Base-by-base conservation (phyloP, 495 filamentous ascomycete species). In the Elasticomyces elasticus region DNA sequence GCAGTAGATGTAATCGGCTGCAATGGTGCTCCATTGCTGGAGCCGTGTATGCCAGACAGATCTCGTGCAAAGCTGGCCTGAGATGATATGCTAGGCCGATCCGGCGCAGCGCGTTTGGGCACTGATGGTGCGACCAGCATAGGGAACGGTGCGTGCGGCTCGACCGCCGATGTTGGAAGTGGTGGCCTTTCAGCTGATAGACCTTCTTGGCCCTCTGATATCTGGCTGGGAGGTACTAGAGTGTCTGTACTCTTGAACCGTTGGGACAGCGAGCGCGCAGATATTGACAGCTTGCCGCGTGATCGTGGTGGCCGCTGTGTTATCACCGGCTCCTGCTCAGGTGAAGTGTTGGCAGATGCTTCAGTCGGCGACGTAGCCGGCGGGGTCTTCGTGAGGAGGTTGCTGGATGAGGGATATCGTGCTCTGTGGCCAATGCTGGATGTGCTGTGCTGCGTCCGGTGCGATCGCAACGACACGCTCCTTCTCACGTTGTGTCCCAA, bases 391-490 rank as follows among this genome's bases (percentile, higher is more conserved):
- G 27, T 35, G 40, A 60, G 35, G 24, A 56, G 48, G 33, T 51
- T 56, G 35, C 52, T 41, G 2, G 58, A 56, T 12, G 58, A 60
- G 2, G 58, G 52, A 25, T 50, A 55, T 30, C 53, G 37, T 25
- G 58, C 38, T 19, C 28, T 27, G 27, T 56, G 53, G 23, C 58
- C 56, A n/a, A 60, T 26, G 20, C 17, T 41, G 9, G 44, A 30
- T 1, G 27, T 37, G 12, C 46, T 52, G 40, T 25, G 52, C 42
- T 55, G 58, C 10, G 52, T 55, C 13, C 56, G 58, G 31, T 56
- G 60, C 10, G 60, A 56, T 13, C 60, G 60, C 25, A 62, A 40
- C 13, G 60, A 62, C 17, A 62, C 60, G n/a, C 51, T 56, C 19
- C 60, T 40, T 15, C 52, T 31, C 13, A 62, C 60, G 52, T 49